Percentiles rank a stretch among this genome's conserved stretches.
Conservation (phyloP, 768 basidiomycete species). For the Phanerochaete sordida region DNA sequence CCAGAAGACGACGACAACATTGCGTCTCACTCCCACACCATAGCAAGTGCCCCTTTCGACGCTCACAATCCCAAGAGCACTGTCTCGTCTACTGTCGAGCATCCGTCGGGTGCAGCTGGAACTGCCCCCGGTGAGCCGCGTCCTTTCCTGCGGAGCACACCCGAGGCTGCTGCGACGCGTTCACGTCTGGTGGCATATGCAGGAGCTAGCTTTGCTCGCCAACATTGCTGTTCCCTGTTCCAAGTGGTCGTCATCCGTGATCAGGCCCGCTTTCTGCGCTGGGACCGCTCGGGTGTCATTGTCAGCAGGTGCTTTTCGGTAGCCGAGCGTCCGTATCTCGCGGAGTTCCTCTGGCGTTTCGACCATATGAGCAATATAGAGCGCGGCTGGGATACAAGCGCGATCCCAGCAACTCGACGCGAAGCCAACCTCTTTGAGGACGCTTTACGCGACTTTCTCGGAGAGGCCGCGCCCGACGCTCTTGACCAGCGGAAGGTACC, state of each 20-base stretch:
- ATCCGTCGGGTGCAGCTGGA: too few species aligned
- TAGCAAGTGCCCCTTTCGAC: too few species aligned
- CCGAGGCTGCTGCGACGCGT: too few species aligned
- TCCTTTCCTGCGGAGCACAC: too few species aligned
- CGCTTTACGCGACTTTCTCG: too few species aligned
- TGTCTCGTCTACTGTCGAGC: too few species aligned
- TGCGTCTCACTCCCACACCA: too few species aligned
- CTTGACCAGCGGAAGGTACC: background rate
- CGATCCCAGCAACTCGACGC: background rate
- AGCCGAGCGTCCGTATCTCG: background rate
- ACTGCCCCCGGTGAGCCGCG: too few species aligned
- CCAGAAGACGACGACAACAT: too few species aligned
- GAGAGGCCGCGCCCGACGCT: too few species aligned
- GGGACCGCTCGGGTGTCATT: background rate
- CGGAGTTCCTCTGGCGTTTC: constrained; percentile 2
- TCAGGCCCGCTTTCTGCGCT: constrained; percentile 9
- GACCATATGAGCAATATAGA: background rate
- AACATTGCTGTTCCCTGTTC: constrained; percentile 29
- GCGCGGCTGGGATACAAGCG: constrained; percentile 1
- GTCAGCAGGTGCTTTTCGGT: constrained; percentile 6
- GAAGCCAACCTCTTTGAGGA: background rate
- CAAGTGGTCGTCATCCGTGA: constrained; percentile 26
- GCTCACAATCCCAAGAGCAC: too few species aligned
- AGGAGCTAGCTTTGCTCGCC: background rate
- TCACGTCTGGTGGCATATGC: too few species aligned